phyloP scores from a whole-genome alignment of 352 stramenopile genomes.

The Thraustotheca clavata region DNA sequence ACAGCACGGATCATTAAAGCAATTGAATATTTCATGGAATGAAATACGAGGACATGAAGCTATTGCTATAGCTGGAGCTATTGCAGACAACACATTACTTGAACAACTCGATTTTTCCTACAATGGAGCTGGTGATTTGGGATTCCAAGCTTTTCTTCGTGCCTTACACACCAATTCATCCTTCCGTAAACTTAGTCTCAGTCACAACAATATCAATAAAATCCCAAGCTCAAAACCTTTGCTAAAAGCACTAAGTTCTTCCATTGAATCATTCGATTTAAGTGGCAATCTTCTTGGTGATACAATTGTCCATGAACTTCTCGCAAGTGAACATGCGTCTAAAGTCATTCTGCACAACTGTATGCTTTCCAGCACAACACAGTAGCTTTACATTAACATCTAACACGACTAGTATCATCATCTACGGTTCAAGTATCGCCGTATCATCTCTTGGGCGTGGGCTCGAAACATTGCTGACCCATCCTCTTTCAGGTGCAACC shows the following conservation, averaged over 20 bases:
- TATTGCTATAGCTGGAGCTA: background rate
- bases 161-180: background rate
- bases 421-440: background rate
- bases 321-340: too few species aligned
- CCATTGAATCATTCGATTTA: background rate
- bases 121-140: conserved; percentile 8
- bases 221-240: background rate
- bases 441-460: background rate
- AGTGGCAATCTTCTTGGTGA: conserved; percentile 4
- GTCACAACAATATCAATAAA: conserved; percentile 7
- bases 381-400: too few species aligned
- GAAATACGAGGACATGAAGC: background rate
- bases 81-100: conserved; percentile 9
- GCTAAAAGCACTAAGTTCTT: background rate
- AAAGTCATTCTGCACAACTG: too few species aligned
- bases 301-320: background rate
- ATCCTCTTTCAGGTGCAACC: background rate
- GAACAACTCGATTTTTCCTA: background rate
- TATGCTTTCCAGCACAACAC: too few species aligned
- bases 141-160: background rate
- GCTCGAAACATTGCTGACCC: background rate
- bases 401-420: too few species aligned
- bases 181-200: background rate
- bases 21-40: conserved; percentile 15
- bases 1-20: background rate